Conservation (phyloP, 768 basidiomycete genomes). For the Cystobasidium onofrii region DNA sequence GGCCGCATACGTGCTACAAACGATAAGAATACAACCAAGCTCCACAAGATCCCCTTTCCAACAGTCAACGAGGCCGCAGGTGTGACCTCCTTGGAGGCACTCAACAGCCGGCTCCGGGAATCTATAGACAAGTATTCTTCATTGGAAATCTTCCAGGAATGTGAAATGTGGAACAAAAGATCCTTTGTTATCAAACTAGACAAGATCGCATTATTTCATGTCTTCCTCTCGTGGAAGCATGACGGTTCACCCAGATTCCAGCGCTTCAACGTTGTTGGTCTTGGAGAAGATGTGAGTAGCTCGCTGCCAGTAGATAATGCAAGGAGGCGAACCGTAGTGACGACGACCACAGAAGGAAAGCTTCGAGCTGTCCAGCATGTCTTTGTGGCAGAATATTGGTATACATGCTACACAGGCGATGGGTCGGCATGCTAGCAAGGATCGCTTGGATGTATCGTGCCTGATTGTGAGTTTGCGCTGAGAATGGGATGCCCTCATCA, state of each 20-base stretch:
- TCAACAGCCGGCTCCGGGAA: not conserved
- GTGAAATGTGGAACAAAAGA: not conserved
- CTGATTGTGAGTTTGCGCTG: not conserved
- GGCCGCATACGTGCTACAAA: not conserved
- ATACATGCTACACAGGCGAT: not conserved
- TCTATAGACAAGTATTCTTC: not conserved
- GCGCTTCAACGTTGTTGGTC: constrained; percentile 8
- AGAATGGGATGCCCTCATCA: not conserved
- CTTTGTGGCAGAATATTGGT: constrained; percentile 2
- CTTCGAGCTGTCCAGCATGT: not conserved
- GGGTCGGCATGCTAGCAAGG: not conserved
- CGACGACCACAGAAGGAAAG: not conserved
- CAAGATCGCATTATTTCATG: not conserved
- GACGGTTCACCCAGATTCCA: not conserved
- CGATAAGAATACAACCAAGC: not conserved
- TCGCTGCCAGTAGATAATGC: not conserved
- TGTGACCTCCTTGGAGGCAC: not conserved
- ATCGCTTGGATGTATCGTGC: not conserved
- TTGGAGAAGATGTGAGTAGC: not conserved
- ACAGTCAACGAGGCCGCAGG: not conserved
- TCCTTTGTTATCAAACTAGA: not conserved
- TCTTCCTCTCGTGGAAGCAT: constrained; percentile 1
- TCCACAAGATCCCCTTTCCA: not conserved
- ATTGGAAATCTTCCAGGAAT: not conserved
- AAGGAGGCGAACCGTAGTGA: not conserved